phyloP scores from a whole-genome alignment of 805 yeast genomes.

The Starmerella sirachaensis region DNA sequence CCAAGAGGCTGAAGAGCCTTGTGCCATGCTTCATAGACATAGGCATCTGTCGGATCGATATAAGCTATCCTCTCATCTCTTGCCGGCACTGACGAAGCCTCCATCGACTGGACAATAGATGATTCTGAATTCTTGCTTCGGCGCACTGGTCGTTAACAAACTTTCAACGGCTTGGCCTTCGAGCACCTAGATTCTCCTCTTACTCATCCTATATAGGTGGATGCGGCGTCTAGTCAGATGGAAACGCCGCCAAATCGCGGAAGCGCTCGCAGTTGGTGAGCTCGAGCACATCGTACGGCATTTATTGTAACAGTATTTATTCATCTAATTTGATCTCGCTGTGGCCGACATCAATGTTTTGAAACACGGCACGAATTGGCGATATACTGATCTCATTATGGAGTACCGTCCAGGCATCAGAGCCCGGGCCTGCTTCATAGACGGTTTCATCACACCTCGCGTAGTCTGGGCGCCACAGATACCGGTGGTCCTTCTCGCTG shows the following conservation, averaged over 20 bases:
- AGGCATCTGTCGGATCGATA: constrained; percentile 16
- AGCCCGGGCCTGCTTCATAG: constrained; percentile 33
- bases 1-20: constrained; percentile 10
- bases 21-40: constrained; percentile 20
- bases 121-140: too few species aligned
- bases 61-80: constrained; percentile 8
- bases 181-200: too few species aligned
- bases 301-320: too few species aligned
- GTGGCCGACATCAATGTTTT: constrained; percentile 10
- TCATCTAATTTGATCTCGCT: constrained; percentile 8
- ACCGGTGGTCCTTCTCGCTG: constrained; percentile 24
- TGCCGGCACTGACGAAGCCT: neutral
- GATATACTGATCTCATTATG: constrained; percentile 41
- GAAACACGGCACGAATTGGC: constrained; percentile 19
- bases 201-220: too few species aligned
- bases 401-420: constrained; percentile 61
- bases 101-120: too few species aligned
- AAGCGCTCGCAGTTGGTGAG: too few species aligned
- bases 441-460: constrained; percentile 48
- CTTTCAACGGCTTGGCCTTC: too few species aligned
- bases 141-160: too few species aligned
- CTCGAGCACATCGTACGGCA: too few species aligned
- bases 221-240: too few species aligned
- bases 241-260: too few species aligned
- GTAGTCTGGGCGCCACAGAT: constrained; percentile 78